These are phyloP conservation scores for Bisporella sp. DNA, from an alignment of 2,329 filamentous ascomycete species.

Conservation along the genomic window DNA sequence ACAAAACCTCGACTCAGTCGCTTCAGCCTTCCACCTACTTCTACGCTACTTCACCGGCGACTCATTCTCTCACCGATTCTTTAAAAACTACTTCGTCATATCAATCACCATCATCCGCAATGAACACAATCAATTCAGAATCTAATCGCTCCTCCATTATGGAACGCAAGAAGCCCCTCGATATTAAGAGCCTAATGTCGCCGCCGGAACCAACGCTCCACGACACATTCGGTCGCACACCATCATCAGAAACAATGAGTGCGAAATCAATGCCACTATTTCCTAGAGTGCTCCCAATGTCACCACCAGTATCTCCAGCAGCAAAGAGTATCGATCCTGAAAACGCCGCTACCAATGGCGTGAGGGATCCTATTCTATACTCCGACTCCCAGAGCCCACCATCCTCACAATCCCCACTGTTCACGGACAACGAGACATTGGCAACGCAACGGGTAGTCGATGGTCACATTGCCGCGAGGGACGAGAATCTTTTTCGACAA, in stretches of 20 bases:
- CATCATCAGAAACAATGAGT: conserved; percentile 9
- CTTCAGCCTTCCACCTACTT: conserved; percentile 16
- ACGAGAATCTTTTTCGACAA: conserved; percentile 31
- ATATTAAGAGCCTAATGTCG: conserved; percentile 46
- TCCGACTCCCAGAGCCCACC: conserved; percentile 36
- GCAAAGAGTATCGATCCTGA: conserved; percentile 23
- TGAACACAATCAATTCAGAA: conserved; percentile 16
- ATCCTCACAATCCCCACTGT: conserved; percentile 43
- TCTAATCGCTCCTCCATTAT: conserved; percentile 18
- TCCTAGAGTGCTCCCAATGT: conserved; percentile 34
- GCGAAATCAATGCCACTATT: conserved; percentile 1
- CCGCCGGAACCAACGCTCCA: conserved; percentile 48
- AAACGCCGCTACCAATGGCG: conserved; percentile 28
- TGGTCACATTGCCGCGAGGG: conserved; percentile 28
- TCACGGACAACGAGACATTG: conserved; percentile 36
- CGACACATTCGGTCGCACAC: conserved; percentile 41
- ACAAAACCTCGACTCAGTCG: conserved; percentile 15
- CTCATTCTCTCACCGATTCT: conserved; percentile 2
- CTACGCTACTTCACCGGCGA: conserved; percentile 7
- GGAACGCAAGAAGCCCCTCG: conserved; percentile 18
- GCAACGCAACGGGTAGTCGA: conserved; percentile 38
- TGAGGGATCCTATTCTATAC: conserved; percentile 51
- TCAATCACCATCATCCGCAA: neutral
- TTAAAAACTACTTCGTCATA: neutral
- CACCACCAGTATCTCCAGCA: conserved; percentile 52